These are phyloP conservation scores for Limonium bicolor DNA, from an alignment of 148 eudicot genomes.

Conservation along the genomic window DNA sequence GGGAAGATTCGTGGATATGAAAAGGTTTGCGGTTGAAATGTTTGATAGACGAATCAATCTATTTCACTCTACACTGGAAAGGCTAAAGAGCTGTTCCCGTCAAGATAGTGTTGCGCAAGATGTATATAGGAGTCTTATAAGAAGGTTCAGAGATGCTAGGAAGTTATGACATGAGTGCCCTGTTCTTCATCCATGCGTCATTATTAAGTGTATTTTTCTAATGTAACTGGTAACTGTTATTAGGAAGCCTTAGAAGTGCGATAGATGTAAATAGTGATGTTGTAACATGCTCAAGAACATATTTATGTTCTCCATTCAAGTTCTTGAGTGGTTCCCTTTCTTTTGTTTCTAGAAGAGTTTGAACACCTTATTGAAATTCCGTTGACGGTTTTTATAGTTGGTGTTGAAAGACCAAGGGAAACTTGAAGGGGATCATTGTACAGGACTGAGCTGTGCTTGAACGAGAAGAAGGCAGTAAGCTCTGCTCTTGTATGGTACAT, in stretches of 20 bases:
- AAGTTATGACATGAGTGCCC: neutral
- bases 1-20: constrained; percentile 41
- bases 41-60: constrained; percentile 42
- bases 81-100: constrained; percentile 29
- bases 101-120: constrained; percentile 42
- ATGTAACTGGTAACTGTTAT: neutral
- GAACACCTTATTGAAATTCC: too few species aligned
- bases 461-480: too few species aligned
- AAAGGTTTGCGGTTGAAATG: constrained; percentile 40
- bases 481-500: too few species aligned
- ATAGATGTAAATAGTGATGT: neutral
- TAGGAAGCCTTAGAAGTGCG: neutral
- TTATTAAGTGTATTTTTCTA: neutral
- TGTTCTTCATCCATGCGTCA: neutral
- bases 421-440: too few species aligned
- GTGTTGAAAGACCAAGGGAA: too few species aligned
- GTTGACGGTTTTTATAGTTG: too few species aligned
- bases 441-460: too few species aligned
- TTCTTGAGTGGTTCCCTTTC: too few species aligned
- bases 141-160: constrained; percentile 51
- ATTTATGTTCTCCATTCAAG: neutral
- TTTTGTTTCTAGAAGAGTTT: too few species aligned
- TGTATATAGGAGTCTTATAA: constrained; percentile 32
- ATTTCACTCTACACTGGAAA: constrained; percentile 54
- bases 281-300: neutral